Base-by-base conservation (phyloP, 768 basidiomycete species). In the Boletus insuetus region DNA sequence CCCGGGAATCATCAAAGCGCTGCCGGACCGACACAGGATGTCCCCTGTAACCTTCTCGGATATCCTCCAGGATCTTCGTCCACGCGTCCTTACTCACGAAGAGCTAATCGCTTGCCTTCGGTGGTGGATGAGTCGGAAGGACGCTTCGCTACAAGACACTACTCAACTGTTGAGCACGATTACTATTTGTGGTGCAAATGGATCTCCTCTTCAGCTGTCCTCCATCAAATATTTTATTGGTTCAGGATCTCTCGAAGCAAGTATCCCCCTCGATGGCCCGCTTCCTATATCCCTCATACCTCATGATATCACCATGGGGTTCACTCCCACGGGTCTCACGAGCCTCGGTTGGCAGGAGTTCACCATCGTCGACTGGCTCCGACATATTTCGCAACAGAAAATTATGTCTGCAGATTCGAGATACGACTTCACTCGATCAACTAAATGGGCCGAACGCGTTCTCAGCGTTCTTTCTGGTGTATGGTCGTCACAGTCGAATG, bases 261-360 rank as follows among this genome's bases (percentile, higher is more conserved):
- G 75, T 10, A 86, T 96, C 29, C 89, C 90, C 4, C 46, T 71
- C 8, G 89, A 94, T 58, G 83, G 89, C 10, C 94, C 94, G 3
- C 73, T 96, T 6, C 94, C 95, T 2, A 68, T 72, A 4, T 77
- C 86, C 59, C 82, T 93, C 31, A 17, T 53, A 3, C 53, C 53
- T 1, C 22, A 10, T 24, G 12, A 6, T 4, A 16, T 95, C 46
- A 85, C 85, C 60, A 84, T 81, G 56, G 67, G 78, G 14, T 78
- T 94, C 56, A 63, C 77, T 16, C 64, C 77, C 0, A 77, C 77
- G 4, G 74, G 77, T 14, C 74, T 94, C 3, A 54, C 70, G 3
- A 74, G 80, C 6, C 89, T 96, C 58, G 83, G 82, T 1, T 94
- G 93, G 89, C 73, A 75, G 17, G 91, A 94, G 66, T 74, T 98